Base-by-base conservation (phyloP, 768 basidiomycete genomes). In the Nidularia pulvinata region DNA sequence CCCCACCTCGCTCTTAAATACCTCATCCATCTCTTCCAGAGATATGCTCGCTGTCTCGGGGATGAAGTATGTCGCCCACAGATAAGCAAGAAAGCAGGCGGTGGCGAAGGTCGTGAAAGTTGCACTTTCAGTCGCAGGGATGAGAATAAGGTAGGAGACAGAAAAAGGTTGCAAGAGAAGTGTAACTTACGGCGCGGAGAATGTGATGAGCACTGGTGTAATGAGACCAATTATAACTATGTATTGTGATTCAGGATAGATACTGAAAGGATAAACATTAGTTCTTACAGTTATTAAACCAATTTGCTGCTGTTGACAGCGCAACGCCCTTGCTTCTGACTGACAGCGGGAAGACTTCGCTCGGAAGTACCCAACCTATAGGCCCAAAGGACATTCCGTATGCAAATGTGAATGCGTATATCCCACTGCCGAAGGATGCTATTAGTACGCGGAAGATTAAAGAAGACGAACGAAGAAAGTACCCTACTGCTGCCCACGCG, bases 301-400 rank as follows among this genome's bases (percentile, higher is more conserved):
- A 93, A 58, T 90, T 91, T n/a, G 88, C 89, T 2, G 90, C 88
- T 1, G 92, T 93, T 16, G 90, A 85, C 19, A 95, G 61, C 22
- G 91, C 83, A 4, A 94, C 92, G 47, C 93, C 93, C 63, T 86
- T 86, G 59, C 89, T 87, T 56, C 92, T 77, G 70, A 90, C 78
- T 2, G 89, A 87, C 0, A 90, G 71, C 1, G 93, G 84, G 62
- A 93, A 93, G 2, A 95, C 84, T 68, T 95, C 92, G 57, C 83
- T 85, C 0, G 92, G 89, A 6, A 94, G 79, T 1, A 93, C 84
- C 92, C 92, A 94, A 3, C 85, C 86, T 55, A 93, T 79, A 0
- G 92, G 90, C 1, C 91, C 91, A 56, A 88, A 83, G 33, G 86
- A 89, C 37, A 86, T 69, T 0, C 91, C 91, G 62, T 91, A 93